Conservation (phyloP, 805 yeast genomes). For the Soucietia sequanensis region DNA sequence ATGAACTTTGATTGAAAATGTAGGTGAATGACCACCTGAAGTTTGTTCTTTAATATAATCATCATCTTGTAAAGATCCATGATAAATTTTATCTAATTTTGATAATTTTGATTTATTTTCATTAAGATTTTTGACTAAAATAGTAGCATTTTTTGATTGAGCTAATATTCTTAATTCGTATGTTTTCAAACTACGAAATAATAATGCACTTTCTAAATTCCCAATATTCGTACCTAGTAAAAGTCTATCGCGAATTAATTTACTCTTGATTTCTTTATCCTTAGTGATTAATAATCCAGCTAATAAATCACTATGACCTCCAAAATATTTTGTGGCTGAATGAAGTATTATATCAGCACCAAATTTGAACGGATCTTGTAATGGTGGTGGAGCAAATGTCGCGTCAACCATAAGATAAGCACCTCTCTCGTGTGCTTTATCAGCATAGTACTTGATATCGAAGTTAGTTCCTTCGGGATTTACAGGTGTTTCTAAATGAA, state of each 20-base stretch:
- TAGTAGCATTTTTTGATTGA: constrained; percentile 64
- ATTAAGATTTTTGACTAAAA: constrained; percentile 57
- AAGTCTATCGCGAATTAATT: constrained; percentile 61
- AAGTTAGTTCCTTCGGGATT: constrained; percentile 75
- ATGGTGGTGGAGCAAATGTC: constrained; percentile 93
- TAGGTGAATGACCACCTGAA: constrained; percentile 65
- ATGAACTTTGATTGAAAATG: constrained; percentile 62
- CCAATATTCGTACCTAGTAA: constrained; percentile 78
- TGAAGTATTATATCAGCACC: constrained; percentile 92
- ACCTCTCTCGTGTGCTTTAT: constrained; percentile 73
- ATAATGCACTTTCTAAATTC: constrained; percentile 70
- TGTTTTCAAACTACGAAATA: constrained; percentile 79
- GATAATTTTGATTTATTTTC: constrained; percentile 50
- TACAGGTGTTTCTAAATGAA: constrained; percentile 85
- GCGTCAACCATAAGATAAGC: constrained; percentile 75
- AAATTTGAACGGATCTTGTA: constrained; percentile 73
- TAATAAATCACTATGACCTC: constrained; percentile 91
- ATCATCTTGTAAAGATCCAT: constrained; percentile 77
- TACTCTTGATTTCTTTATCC: constrained; percentile 42
- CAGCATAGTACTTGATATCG: constrained; percentile 62
- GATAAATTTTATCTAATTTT: constrained; percentile 52
- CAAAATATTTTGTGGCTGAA: constrained; percentile 90
- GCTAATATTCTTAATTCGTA: constrained; percentile 65
- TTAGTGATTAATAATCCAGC: constrained; percentile 80
- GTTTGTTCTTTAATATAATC: constrained; percentile 64